Evolutionary conservation across 306 rosid genomes (phyloP), one percentile per base, ranked within the genome.

Genomic region (Gillenia trifoliata): DNA sequence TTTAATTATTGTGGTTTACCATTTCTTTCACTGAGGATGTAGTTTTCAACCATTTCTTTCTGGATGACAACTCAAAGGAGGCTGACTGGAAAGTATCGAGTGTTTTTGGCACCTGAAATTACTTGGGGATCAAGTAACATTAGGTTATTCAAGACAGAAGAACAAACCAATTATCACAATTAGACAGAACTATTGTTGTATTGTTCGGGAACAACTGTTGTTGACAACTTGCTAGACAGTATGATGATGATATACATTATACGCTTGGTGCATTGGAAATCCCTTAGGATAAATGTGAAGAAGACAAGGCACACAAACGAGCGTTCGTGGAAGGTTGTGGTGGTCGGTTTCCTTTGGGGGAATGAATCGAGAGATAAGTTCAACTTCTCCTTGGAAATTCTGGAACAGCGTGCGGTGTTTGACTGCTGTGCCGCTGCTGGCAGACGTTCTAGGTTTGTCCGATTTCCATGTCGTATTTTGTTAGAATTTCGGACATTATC

Each of bases 341-440:
- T 23, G 98, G 99, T 65, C 85, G 77, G 70, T 95, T 95, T 83
- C 99, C 98, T 25, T 71, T 78, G n/a, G 25, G 86, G 78, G 16
- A 79, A 79, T 75, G 91, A 86, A 40, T 85, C 98, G 47, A 82
- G 83, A 20, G 88, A 85, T 55, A 90, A 84, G 76, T 95, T 80
- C 83, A 81, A 71, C 89, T 95, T 75, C 92, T 95, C 89, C 96
- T 95, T 75, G 98, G 99, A 76, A 95, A 90, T 85, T 98, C 99
- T 30, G 99, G 99, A 81, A 95, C 98, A 22, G 99, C 99, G 54
- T 95, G 98, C 94, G 99, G 57, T 96, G 97, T 20, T 82, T 95
- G 89, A 91, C 98, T 7, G 99, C 99, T 15, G 98, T 93, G 62
- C 89, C 92, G n/a, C n/a, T n/a, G n/a, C n/a, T n/a, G n/a, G n/a